A percentile compares a stretch with the other conserved stretches of the same genome.
Evolutionary conservation across 176 grass and related monocot genomes (phyloP).

Genomic region (Triticum turgidum): DNA sequence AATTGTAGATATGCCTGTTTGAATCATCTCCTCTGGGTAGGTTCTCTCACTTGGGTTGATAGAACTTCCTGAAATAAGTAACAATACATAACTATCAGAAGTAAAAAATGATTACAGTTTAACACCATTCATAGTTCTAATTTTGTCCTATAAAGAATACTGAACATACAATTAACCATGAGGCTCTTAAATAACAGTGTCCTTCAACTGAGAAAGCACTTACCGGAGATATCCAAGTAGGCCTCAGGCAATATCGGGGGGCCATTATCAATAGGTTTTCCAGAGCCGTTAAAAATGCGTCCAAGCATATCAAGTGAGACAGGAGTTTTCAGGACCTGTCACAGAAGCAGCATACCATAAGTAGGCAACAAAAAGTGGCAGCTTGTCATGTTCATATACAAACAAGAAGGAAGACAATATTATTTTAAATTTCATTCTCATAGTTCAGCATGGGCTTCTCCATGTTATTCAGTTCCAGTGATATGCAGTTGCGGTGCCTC

Average conservation of each 20-base stretch:
- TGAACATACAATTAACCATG: neutral
- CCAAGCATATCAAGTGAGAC: constrained; percentile 99
- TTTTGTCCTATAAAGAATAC: neutral
- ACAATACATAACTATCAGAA: constrained; percentile 15
- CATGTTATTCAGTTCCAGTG: neutral
- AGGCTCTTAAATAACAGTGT: neutral
- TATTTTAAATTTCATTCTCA: neutral
- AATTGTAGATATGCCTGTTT: constrained; percentile 98
- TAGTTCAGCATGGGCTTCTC: too few species aligned
- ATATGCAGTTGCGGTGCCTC: neutral
- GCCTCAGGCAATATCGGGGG: constrained; percentile 93
- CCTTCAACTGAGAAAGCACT: constrained; percentile 29
- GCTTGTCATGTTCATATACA: constrained; percentile 15
- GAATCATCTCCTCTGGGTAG: constrained; percentile 99
- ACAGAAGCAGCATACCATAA: neutral
- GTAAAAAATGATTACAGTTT: neutral
- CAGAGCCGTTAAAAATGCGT: constrained; percentile 99
- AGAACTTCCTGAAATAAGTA: constrained; percentile 75
- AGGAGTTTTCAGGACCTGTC: constrained; percentile 95
- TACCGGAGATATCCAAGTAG: constrained; percentile 99
- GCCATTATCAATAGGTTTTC: constrained; percentile 98
- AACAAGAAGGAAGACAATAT: neutral
- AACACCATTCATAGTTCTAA: neutral
- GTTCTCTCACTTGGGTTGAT: constrained; percentile 99
- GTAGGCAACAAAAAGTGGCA: neutral